Conservation (phyloP, 768 basidiomycete species). For the Stropharia rugosoannulata region DNA sequence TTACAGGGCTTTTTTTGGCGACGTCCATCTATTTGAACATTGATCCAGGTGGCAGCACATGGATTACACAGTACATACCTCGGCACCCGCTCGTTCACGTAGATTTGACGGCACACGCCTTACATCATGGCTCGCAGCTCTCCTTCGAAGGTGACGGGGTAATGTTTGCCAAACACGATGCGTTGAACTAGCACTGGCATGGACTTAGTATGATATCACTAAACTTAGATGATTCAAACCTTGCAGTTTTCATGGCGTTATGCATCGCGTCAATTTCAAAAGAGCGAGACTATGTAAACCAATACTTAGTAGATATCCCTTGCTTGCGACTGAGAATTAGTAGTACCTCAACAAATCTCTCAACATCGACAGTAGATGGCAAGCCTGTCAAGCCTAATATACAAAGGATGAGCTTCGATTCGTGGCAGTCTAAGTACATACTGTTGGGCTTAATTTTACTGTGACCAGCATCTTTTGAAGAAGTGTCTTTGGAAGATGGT, state of each 20-base stretch:
- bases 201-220: not conserved
- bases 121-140: constrained; percentile 94
- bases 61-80: constrained; percentile 50
- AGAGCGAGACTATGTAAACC: constrained; percentile 61
- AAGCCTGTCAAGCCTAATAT: constrained; percentile 54
- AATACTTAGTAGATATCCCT: constrained; percentile 1
- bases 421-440: not conserved
- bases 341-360: constrained; percentile 81
- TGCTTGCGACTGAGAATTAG: not conserved
- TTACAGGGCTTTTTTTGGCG: constrained; percentile 32
- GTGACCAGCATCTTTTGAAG: constrained; percentile 30
- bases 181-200: constrained; percentile 60
- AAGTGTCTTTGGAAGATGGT: constrained; percentile 16
- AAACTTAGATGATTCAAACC: constrained; percentile 38
- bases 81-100: constrained; percentile 76
- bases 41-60: not conserved
- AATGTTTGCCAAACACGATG: constrained; percentile 91
- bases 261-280: constrained; percentile 94
- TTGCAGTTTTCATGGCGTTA: constrained; percentile 76
- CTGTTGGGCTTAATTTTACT: constrained; percentile 13
- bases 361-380: constrained; percentile 79
- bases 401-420: not conserved
- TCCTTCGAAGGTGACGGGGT: constrained; percentile 85
- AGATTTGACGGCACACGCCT: constrained; percentile 86
- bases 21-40: constrained; percentile 44